Conservation (phyloP, 1,284 basidiomycete genomes). For the Cryptococcus amylolentus region DNA sequence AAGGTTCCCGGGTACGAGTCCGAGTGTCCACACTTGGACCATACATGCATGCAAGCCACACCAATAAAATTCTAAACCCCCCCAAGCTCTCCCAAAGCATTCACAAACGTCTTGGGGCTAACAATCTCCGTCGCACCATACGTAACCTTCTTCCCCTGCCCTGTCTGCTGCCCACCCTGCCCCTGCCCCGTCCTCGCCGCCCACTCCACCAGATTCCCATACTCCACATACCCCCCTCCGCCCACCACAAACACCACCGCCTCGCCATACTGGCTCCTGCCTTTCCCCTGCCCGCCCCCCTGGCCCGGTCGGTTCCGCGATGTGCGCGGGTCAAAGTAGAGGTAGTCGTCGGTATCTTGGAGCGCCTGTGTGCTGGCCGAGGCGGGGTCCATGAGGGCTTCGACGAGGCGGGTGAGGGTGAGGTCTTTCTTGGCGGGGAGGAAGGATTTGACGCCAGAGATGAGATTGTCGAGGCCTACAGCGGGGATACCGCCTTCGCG, state of each 20-base stretch:
- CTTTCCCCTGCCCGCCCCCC: constrained; percentile 27
- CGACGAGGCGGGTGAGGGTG: constrained; percentile 85
- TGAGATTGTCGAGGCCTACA: constrained; percentile 78
- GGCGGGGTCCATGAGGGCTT: constrained; percentile 95
- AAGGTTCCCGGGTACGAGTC: no score
- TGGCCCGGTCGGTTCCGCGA: constrained; percentile 53
- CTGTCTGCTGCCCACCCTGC: constrained; percentile 27
- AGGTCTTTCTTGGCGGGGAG: constrained; percentile 92
- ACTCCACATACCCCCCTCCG: constrained; percentile 95
- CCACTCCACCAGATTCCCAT: constrained; percentile 93
- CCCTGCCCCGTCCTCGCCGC: constrained; percentile 56
- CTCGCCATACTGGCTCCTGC: constrained; percentile 67
- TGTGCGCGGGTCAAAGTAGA: constrained; percentile 88
- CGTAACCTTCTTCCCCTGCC: constrained; percentile 63
- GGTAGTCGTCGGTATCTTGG: constrained; percentile 93
- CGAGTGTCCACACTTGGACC: no score
- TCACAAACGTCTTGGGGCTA: constrained; percentile 80
- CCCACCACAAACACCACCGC: constrained; percentile 93
- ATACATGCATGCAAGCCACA: background rate
- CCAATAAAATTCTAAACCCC: constrained; percentile 3
- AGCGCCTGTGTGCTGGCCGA: constrained; percentile 86
- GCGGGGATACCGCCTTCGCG: constrained; percentile 76
- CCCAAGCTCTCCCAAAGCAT: constrained; percentile 43
- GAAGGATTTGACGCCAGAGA: constrained; percentile 98
- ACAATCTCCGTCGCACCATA: constrained; percentile 97